Conservation (phyloP, 345 rosid genomes). For the thale cress (Arabidopsis thaliana) region TAIR10.1 NC_003074.8:3521501-3522000, state of each 20-base stretch:
- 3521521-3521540: slow-evolving; percentile 74
- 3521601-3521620: slow-evolving; percentile 84
- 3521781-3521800: slow-evolving; percentile 41
- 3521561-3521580: slow-evolving; percentile 89
- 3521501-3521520: slow-evolving; percentile 78
- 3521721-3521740: neutral
- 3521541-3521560: slow-evolving; percentile 83
- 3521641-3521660: slow-evolving; percentile 74
- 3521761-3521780: neutral
- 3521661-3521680: slow-evolving; percentile 66
- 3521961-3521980: slow-evolving; percentile 3
- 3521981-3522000: slow-evolving; percentile 99
- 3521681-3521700: slow-evolving; percentile 73
- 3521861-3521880: slow-evolving; percentile 73
- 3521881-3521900: neutral
- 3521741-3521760: neutral
- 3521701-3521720: slow-evolving; percentile 63
- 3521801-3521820: slow-evolving; percentile 92
- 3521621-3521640: slow-evolving; percentile 97
- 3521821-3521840: slow-evolving; percentile 90
- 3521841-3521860: slow-evolving; percentile 91
- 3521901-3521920: neutral
- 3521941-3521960: slow-evolving; percentile 5
- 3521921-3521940: neutral
- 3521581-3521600: slow-evolving; percentile 77